Evolutionary conservation across 345 rosid genomes (phyloP).

Genomic region (Citrus maxima): DNA sequence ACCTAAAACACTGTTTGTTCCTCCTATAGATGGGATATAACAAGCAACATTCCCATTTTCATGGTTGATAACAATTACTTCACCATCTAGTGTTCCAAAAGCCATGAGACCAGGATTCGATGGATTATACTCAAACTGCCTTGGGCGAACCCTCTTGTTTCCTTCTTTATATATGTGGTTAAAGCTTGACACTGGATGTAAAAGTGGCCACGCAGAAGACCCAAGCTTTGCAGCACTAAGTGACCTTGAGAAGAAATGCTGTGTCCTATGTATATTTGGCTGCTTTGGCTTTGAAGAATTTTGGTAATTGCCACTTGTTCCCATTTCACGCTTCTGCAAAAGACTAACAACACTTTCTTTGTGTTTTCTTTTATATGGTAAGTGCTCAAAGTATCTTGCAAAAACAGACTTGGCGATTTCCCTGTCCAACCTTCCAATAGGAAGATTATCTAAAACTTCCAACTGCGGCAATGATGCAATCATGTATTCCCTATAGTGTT

Average conservation of each 20-base stretch:
- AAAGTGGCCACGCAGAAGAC: slow-evolving; percentile 41
- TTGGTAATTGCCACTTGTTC: slow-evolving; percentile 23
- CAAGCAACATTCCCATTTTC: slow-evolving; percentile 45
- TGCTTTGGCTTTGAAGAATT: slow-evolving; percentile 33
- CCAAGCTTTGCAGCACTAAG: slow-evolving; percentile 50
- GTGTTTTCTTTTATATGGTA: slow-evolving; percentile 37
- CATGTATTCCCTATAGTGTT: slow-evolving; percentile 48
- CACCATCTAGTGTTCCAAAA: slow-evolving; percentile 58
- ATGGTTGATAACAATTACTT: slow-evolving; percentile 44
- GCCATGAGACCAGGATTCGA: slow-evolving; percentile 45
- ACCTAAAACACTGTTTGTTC: slow-evolving; percentile 42
- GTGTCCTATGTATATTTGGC: slow-evolving; percentile 22
- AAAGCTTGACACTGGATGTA: slow-evolving; percentile 33
- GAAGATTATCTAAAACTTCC: slow-evolving; percentile 44
- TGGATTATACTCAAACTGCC: slow-evolving; percentile 65
- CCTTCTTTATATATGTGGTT: slow-evolving; percentile 31
- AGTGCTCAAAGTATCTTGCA: slow-evolving; percentile 38
- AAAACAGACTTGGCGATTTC: slow-evolving; percentile 33
- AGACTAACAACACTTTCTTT: slow-evolving; percentile 36
- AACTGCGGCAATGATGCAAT: slow-evolving; percentile 44
- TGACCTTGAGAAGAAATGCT: slow-evolving; percentile 36
- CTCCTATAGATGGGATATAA: slow-evolving; percentile 35
- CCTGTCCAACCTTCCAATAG: slow-evolving; percentile 32
- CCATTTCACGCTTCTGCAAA: slow-evolving; percentile 46
- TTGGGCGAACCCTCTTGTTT: slow-evolving; percentile 40